Conservation (phyloP, 306 rosid genomes). For the Biancaea sappan region DNA sequence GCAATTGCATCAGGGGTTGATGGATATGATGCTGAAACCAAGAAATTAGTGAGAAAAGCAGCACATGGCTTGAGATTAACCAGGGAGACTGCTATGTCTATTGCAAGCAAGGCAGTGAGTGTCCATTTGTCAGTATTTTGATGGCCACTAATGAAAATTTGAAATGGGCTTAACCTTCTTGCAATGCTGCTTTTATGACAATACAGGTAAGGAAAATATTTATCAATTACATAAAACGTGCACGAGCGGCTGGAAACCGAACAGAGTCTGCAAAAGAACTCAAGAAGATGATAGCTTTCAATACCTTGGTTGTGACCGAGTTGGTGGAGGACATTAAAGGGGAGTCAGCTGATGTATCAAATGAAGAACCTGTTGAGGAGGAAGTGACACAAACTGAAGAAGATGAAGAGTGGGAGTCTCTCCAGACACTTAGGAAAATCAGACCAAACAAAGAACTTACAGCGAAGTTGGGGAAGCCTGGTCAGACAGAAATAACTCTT, state of each 20-base stretch:
- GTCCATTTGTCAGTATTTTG: constrained; percentile 34
- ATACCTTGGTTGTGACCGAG: constrained; percentile 85
- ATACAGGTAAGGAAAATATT: constrained; percentile 77
- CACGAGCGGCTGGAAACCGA: constrained; percentile 78
- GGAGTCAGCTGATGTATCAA: constrained; percentile 58
- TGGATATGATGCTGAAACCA: constrained; percentile 82
- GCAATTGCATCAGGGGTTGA: constrained; percentile 92
- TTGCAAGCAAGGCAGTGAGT: constrained; percentile 96
- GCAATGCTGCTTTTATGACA: constrained; percentile 30
- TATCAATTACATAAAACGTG: constrained; percentile 75
- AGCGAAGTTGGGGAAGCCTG: constrained; percentile 77
- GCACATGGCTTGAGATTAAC: constrained; percentile 93
- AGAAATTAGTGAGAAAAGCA: constrained; percentile 82
- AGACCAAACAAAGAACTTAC: constrained; percentile 66
- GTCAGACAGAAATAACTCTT: constrained; percentile 92
- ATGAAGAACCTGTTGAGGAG: constrained; percentile 60
- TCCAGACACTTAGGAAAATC: constrained; percentile 72
- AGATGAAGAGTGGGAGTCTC: constrained; percentile 76
- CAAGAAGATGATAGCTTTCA: constrained; percentile 90
- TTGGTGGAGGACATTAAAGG: constrained; percentile 94
- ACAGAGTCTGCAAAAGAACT: constrained; percentile 88
- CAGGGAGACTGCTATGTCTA: constrained; percentile 89
- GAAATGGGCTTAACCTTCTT: not conserved
- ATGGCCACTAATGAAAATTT: constrained; percentile 13
- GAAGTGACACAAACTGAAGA: constrained; percentile 43